phyloP scores from a whole-genome alignment of 2,329 filamentous ascomycete genomes.

The Bimuria novae-zelandiae region DNA sequence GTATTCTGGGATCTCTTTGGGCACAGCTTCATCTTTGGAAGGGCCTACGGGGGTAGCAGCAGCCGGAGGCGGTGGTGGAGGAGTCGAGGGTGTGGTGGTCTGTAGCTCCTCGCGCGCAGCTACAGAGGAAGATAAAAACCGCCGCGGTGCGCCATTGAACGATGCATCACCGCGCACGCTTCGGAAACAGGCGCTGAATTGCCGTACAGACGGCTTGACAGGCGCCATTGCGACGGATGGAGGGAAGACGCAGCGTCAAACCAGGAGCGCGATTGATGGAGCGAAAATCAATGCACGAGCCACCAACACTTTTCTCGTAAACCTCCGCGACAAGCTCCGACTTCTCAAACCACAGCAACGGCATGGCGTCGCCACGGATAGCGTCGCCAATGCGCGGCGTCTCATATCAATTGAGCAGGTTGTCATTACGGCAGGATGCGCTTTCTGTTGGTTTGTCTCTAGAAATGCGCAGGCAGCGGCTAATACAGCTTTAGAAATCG shows the following conservation, averaged over 20 bases:
- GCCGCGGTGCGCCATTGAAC: constrained; percentile 35
- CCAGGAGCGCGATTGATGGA: constrained; percentile 14
- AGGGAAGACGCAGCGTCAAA: constrained; percentile 9
- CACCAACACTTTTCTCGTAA: constrained; percentile 20
- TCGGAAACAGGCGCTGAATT: constrained; percentile 40
- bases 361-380: constrained; percentile 49
- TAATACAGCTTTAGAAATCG: constrained; percentile 34
- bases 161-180: constrained; percentile 39
- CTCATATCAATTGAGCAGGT: constrained; percentile 34
- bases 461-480: constrained; percentile 40
- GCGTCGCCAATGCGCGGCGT: constrained; percentile 44
- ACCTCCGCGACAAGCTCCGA: constrained; percentile 39
- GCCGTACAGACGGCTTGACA: constrained; percentile 39
- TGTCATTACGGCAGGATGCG: constrained; percentile 37
- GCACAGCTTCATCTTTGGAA: constrained; percentile 15
- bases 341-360: constrained; percentile 26
- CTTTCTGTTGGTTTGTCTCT: constrained; percentile 52
- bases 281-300: constrained; percentile 27
- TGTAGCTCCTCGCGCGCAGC: constrained; percentile 51
- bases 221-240: constrained; percentile 38
- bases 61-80: constrained; percentile 27
- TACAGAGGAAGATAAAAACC: constrained; percentile 56
- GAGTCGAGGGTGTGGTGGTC: constrained; percentile 26
- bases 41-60: constrained; percentile 16
- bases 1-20: constrained; percentile 29